Percentiles rank a stretch among this genome's conserved stretches.
Conservation (phyloP, 2,329 filamentous ascomycete species). For the Dendryphion nanum region DNA sequence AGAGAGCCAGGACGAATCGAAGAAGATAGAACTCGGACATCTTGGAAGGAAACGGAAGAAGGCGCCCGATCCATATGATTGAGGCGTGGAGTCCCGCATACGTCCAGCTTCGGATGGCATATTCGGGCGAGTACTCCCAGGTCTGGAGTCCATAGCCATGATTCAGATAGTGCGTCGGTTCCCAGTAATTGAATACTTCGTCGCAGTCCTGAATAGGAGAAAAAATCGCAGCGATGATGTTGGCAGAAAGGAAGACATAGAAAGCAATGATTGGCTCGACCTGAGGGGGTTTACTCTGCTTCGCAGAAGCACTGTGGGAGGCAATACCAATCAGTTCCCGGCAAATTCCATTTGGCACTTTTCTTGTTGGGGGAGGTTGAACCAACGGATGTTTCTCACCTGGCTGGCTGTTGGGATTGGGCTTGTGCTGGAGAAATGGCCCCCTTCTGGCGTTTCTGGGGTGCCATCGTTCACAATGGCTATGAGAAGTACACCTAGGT, state of each 20-base stretch:
- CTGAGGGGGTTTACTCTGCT: conserved; percentile 32
- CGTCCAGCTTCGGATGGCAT: conserved; percentile 91
- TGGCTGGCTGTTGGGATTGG: too few relatives aligned
- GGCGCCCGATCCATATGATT: conserved; percentile 63
- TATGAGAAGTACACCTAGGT: too few relatives aligned
- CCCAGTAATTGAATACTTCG: conserved; percentile 99
- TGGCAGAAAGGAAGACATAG: conserved; percentile 73
- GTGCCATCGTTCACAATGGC: too few relatives aligned
- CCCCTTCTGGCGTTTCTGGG: too few relatives aligned
- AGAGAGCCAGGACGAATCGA: conserved; percentile 69
- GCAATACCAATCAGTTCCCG: too few relatives aligned
- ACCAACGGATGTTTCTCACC: too few relatives aligned
- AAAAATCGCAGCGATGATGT: conserved; percentile 73
- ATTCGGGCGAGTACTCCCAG: conserved; percentile 97
- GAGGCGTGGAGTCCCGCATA: conserved; percentile 80
- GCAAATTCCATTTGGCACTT: too few relatives aligned
- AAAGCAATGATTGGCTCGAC: conserved; percentile 74
- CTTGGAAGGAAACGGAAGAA: conserved; percentile 51
- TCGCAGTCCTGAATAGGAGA: conserved; percentile 97
- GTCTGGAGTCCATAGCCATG: conserved; percentile 94
- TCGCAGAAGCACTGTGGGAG: too few relatives aligned
- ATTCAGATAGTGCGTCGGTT: conserved; percentile 89
- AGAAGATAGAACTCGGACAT: conserved; percentile 79
- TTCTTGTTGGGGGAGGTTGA: too few relatives aligned
- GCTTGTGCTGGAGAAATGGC: too few relatives aligned